Evolutionary conservation across 2,329 filamentous ascomycete species (phyloP).

Genomic region (Bipolaris sorokiniana): DNA sequence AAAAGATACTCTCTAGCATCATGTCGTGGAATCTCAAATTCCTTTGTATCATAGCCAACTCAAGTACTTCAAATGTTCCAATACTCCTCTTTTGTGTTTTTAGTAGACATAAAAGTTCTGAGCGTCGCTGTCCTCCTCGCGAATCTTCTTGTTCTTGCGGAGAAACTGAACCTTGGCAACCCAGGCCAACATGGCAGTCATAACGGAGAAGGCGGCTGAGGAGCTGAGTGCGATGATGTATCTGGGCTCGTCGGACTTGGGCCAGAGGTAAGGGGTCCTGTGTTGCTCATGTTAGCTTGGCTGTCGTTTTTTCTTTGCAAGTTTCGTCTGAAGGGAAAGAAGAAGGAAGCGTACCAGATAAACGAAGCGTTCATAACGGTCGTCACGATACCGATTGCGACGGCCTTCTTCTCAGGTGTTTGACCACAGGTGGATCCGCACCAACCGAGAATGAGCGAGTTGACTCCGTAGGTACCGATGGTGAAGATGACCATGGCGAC

Average conservation of each 20-base stretch:
- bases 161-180: constrained; percentile 39
- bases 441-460: constrained; percentile 55
- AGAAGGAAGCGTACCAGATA: constrained; percentile 41
- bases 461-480: constrained; percentile 47
- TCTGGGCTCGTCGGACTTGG: constrained; percentile 37
- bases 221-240: constrained; percentile 42
- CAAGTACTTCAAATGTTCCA: not conserved
- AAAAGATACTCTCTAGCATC: too few species aligned
- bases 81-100: not conserved
- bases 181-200: constrained; percentile 41
- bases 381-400: constrained; percentile 54
- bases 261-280: constrained; percentile 47
- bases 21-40: too few species aligned
- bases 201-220: constrained; percentile 42
- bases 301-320: too few species aligned
- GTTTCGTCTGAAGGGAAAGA: too few species aligned
- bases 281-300: constrained; percentile 5
- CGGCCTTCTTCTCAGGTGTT: constrained; percentile 56
- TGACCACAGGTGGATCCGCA: constrained; percentile 53
- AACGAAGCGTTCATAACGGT: constrained; percentile 52
- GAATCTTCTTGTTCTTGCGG: constrained; percentile 43
- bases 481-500: constrained; percentile 44
- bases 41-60: not conserved
- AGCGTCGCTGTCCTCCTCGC: constrained; percentile 32
- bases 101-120: constrained; percentile 44